Evolutionary conservation across 352 stramenopile species (phyloP), one percentile per base, ranked within the genome.

Genomic region (Phytophthora sojae): DNA sequence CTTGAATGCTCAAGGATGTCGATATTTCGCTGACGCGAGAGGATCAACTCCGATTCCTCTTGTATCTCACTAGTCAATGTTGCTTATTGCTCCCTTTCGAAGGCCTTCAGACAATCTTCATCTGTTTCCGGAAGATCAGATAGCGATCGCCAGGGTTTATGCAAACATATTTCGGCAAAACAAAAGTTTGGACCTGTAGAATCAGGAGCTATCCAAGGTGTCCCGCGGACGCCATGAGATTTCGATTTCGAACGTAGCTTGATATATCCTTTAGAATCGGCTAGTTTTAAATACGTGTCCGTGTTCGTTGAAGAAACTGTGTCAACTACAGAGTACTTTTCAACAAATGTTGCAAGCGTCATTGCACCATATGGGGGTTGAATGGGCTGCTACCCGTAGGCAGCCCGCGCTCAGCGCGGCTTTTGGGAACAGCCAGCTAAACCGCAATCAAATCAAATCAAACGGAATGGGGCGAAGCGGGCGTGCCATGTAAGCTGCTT

Each of bases 151-250:
- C 57, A 63, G 6, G 57, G 17, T 12, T 29, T 42, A 14, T 63
- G 42, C 15, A 47, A 15, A 42, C 55, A 54, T n/a, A 42, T 26
- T 44, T 63, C 54, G 12, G 54, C 54, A 50, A 61, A 61, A 32
- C 54, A 61, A 32, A 61, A 50, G 14, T 50, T 9, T 12, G 54
- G 8, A 37, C 50, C 39, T 1, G 32, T 51, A 15, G 35, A 9
- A 23, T 51, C 54, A 9, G 35, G 54, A 19, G n/a, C 12, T 49
- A 61, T 51, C 35, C 54, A 61, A 2, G 29, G 54, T 11, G 54
- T 37, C 3, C 32, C 35, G 19, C 21, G 7, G 11, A 61, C 35
- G 11, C 55, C 57, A 15, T 45, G 39, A 14, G n/a, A n/a, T n/a
- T n/a, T n/a, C n/a, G 57, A 17, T 9, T n/a, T 63, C 1, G 42